A percentile compares a stretch with the other conserved stretches of the same genome.
These are phyloP conservation scores for Pichia sp. DNA, from an alignment of 1,139 yeast genomes.

Conservation along the genomic window DNA sequence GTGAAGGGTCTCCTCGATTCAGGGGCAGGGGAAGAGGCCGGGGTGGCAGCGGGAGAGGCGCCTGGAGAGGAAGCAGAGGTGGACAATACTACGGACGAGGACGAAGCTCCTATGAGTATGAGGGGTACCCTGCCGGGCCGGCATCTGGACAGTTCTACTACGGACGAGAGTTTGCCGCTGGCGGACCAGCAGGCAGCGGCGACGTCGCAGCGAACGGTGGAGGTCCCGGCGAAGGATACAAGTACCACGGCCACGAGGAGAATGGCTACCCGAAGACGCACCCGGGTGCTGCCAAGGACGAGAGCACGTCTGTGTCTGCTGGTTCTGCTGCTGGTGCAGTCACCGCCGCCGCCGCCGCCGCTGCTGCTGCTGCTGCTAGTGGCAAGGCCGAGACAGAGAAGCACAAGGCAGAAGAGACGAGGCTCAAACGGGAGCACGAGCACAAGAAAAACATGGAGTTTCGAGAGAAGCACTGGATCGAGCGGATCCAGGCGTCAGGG, in stretches of 20 bases:
- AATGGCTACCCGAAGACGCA: background rate
- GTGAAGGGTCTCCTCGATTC: background rate
- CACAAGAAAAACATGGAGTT: conserved; percentile 11
- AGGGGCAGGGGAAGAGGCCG: conserved; percentile 10
- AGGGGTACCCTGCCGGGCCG: background rate
- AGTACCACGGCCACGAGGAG: background rate
- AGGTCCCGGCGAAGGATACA: background rate
- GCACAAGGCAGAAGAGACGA: background rate
- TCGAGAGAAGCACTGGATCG: conserved; percentile 28
- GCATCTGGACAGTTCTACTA: background rate
- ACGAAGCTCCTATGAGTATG: conserved; percentile 1
- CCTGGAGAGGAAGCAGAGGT: conserved; percentile 5
- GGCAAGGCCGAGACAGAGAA: conserved; percentile 1
- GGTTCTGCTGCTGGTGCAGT: background rate
- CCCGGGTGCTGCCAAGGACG: background rate
- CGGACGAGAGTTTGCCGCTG: background rate
- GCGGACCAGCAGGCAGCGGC: background rate
- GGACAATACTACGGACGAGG: conserved; percentile 1
- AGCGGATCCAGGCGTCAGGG: conserved; percentile 24
- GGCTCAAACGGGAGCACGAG: conserved; percentile 8
- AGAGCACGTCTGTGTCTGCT: background rate
- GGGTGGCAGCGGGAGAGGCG: background rate
- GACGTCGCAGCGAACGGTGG: background rate
- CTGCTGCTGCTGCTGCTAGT: background rate
- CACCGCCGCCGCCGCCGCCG: background rate